These are phyloP conservation scores for Fraxinus dipetala DNA, from an alignment of 305 asterid genomes.

Conservation along the genomic window DNA sequence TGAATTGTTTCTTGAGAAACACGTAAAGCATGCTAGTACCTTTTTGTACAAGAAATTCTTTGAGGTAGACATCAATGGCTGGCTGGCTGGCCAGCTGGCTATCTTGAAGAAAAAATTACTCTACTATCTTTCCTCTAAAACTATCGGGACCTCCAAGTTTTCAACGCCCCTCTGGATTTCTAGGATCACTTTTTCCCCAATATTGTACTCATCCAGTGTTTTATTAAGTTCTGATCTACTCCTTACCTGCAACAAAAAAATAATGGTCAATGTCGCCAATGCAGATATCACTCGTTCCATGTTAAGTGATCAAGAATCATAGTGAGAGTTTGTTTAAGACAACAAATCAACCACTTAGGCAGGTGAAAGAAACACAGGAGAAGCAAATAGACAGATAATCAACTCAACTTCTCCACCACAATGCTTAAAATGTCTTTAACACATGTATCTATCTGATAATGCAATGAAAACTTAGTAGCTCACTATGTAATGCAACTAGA, in stretches of 20 bases:
- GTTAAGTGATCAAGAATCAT: background rate
- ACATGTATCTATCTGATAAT: background rate
- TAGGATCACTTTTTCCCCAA: conserved; percentile 66
- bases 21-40: background rate
- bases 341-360: background rate
- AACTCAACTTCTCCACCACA: background rate
- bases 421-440: background rate
- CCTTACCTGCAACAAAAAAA: conserved; percentile 49
- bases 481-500: background rate
- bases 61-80: background rate
- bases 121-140: conserved; percentile 59
- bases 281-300: background rate
- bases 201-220: conserved; percentile 63
- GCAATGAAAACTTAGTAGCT: background rate
- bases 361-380: background rate
- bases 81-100: background rate
- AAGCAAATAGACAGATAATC: background rate
- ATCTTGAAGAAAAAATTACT: conserved; percentile 1
- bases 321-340: background rate
- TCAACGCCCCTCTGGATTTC: conserved; percentile 60
- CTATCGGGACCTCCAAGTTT: conserved; percentile 58
- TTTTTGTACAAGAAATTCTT: background rate
- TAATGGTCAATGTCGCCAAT: background rate
- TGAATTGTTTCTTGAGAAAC: background rate
- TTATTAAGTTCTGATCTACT: conserved; percentile 69